Conservation (phyloP, 257 asterid genomes). For the Plantago elongata region DNA sequence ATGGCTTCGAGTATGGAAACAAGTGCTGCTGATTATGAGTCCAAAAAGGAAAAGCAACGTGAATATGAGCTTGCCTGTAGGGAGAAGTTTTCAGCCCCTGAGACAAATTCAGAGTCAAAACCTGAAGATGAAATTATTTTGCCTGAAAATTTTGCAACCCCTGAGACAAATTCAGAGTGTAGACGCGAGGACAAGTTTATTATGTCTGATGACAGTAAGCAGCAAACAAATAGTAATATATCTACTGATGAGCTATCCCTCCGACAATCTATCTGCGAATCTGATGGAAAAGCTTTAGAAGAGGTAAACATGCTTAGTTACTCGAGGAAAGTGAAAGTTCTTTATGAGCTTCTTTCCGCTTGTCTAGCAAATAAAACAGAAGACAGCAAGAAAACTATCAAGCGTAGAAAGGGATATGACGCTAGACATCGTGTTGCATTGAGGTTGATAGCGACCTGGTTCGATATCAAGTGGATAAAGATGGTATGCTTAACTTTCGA, state of each 20-base stretch:
- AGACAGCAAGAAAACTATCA: constrained; percentile 38
- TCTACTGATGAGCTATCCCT: constrained; percentile 36
- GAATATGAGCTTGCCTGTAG: constrained; percentile 64
- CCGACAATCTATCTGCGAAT: constrained; percentile 28
- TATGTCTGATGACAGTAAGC: constrained; percentile 26
- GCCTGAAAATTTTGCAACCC: constrained; percentile 46
- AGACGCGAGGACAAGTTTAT: constrained; percentile 25
- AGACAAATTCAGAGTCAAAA: constrained; percentile 24
- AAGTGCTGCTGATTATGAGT: constrained; percentile 35
- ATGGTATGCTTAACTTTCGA: constrained; percentile 34
- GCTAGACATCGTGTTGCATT: constrained; percentile 82
- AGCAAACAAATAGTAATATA: constrained; percentile 31
- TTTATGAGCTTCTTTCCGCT: constrained; percentile 78
- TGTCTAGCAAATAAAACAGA: constrained; percentile 62
- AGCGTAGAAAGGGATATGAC: constrained; percentile 68
- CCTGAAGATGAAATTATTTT: constrained; percentile 23
- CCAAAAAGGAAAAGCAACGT: constrained; percentile 59
- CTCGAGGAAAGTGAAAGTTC: constrained; percentile 62
- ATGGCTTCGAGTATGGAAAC: constrained; percentile 66
- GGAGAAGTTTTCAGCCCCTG: constrained; percentile 53
- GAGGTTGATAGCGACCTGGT: constrained; percentile 82
- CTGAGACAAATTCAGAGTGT: constrained; percentile 27
- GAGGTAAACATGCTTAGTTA: constrained; percentile 54
- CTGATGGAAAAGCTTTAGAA: constrained; percentile 54
- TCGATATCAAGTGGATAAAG: constrained; percentile 75